Percentiles rank a stretch among this genome's conserved stretches.
Evolutionary conservation across 345 rosid species (phyloP).

Genomic region (Eutrema heterophyllum): DNA sequence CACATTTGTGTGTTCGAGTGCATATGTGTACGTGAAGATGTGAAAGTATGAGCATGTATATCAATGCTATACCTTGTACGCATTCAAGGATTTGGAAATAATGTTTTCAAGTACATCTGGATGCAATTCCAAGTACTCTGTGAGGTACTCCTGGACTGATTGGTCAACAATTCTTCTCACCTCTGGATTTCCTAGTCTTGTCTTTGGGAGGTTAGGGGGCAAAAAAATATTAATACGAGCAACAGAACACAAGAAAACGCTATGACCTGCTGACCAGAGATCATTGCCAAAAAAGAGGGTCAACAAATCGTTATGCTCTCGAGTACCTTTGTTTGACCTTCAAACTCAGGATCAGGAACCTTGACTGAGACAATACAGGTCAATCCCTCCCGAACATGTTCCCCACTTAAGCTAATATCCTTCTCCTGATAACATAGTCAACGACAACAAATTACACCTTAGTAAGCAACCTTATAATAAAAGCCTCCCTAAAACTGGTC

Average conservation of each 20-base stretch:
- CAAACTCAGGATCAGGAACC: slow-evolving; percentile 93
- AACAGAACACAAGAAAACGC: neutral
- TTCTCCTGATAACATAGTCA: slow-evolving; percentile 56
- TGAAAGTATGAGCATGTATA: neutral
- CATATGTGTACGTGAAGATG: neutral
- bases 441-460: slow-evolving; percentile 1
- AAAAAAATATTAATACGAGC: slow-evolving; percentile 1
- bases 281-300: neutral
- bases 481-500: neutral
- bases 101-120: slow-evolving; percentile 93
- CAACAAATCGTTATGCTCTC: neutral
- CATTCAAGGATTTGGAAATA: slow-evolving; percentile 87
- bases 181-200: slow-evolving; percentile 98
- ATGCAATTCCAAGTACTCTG: slow-evolving; percentile 93
- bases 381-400: slow-evolving; percentile 95
- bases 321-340: slow-evolving; percentile 98
- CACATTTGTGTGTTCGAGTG: neutral
- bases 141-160: slow-evolving; percentile 88
- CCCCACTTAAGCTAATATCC: slow-evolving; percentile 87
- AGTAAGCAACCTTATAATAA: slow-evolving; percentile 1
- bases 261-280: slow-evolving; percentile 9
- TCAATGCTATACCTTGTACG: slow-evolving; percentile 64
- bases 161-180: slow-evolving; percentile 92
- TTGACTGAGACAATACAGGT: slow-evolving; percentile 91
- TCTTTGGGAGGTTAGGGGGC: slow-evolving; percentile 41